A percentile compares a stretch with the other conserved stretches of the same genome.
Conservation (phyloP, 73 alveolate genomes). For the Symbiodinium natans region DNA sequence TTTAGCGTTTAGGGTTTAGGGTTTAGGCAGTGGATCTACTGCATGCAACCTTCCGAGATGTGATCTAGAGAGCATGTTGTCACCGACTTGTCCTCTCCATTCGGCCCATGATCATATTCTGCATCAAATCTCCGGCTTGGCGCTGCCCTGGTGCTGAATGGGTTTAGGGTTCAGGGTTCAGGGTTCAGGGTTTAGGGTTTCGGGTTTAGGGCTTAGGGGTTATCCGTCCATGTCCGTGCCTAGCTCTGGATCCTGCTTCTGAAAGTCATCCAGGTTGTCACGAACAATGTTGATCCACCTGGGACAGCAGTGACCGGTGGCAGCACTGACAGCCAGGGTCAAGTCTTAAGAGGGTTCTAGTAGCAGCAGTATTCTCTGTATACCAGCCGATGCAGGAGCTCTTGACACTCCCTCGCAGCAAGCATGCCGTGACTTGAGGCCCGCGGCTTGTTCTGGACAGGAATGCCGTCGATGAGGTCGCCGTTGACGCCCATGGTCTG, state of each 20-base stretch:
- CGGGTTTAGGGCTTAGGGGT: too few species aligned
- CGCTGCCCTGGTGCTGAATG: conserved; percentile 36
- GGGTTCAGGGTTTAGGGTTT: not conserved
- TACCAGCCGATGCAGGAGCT: too few species aligned
- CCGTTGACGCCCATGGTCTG: conserved; percentile 72
- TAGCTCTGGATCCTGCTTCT: conserved; percentile 59
- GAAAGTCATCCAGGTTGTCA: conserved; percentile 52
- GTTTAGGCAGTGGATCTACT: too few species aligned
- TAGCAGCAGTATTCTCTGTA: too few species aligned
- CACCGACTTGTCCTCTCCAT: conserved; percentile 56
- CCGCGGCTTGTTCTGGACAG: conserved; percentile 85
- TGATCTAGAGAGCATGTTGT: too few species aligned
- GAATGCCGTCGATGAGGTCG: conserved; percentile 75
- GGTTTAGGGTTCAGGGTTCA: not conserved
- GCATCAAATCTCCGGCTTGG: conserved; percentile 73
- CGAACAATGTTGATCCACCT: conserved; percentile 92
- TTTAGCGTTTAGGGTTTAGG: too few species aligned
- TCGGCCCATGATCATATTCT: conserved; percentile 92
- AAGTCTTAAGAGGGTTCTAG: too few species aligned
- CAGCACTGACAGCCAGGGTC: not conserved
- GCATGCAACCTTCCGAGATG: too few species aligned
- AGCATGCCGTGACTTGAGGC: not conserved
- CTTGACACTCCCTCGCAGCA: too few species aligned
- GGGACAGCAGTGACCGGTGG: not conserved
- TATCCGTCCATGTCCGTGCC: not conserved